Evolutionary conservation across 208 protist species (phyloP).

Genomic region (Leishmania mexicana): DNA sequence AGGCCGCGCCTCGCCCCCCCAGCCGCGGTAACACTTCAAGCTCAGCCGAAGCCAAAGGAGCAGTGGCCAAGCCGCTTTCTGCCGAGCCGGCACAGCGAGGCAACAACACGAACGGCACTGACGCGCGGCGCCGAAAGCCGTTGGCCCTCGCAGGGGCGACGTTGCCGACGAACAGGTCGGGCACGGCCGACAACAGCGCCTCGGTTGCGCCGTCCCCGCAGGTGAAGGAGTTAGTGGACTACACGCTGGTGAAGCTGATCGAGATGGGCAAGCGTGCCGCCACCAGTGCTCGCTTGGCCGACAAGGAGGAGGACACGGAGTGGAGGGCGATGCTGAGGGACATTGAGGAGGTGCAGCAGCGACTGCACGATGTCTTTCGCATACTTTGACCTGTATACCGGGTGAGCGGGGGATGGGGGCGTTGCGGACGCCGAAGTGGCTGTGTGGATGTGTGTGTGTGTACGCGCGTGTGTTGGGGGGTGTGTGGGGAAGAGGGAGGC

Average conservation of each 20-base stretch:
- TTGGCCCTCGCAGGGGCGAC: neutral
- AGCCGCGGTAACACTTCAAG: neutral
- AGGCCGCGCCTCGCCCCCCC: neutral
- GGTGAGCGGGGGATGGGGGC: neutral
- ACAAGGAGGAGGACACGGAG: slow-evolving; percentile 14
- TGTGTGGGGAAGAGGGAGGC: neutral
- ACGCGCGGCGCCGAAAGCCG: neutral
- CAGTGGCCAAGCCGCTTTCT: neutral
- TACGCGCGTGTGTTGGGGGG: neutral
- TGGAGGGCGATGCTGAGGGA: slow-evolving; percentile 46
- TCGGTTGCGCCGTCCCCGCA: slow-evolving; percentile 6
- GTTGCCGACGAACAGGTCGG: slow-evolving; percentile 11
- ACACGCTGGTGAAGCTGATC: slow-evolving; percentile 56
- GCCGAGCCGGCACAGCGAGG: neutral
- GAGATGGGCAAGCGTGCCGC: slow-evolving; percentile 42
- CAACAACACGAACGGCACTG: neutral
- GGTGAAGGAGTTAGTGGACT: slow-evolving; percentile 49
- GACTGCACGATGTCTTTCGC: slow-evolving; percentile 42
- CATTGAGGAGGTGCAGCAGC: slow-evolving; percentile 47
- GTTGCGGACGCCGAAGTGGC: neutral
- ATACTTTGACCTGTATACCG: slow-evolving; percentile 9
- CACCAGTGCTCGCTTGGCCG: slow-evolving; percentile 3
- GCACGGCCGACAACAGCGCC: neutral
- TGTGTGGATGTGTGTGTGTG: neutral
- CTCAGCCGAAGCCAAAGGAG: neutral